These are phyloP conservation scores for Coemansia sp. DNA, from an alignment of 192 early-diverging fungal genomes.

Conservation along the genomic window DNA sequence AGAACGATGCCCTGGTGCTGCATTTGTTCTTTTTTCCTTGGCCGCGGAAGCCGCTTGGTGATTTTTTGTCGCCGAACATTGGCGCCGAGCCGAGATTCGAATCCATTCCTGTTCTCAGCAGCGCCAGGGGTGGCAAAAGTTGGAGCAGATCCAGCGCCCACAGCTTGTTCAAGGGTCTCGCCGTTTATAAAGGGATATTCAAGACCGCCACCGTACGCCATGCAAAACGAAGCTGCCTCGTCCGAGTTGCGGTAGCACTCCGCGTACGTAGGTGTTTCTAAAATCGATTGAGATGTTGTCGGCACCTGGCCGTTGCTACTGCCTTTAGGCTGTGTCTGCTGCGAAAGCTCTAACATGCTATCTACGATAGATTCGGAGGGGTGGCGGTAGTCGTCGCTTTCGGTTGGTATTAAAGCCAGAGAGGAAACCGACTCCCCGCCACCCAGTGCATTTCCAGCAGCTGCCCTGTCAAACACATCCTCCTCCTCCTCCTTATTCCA, in stretches of 20 bases:
- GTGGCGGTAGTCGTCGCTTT: background rate
- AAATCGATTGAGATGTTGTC: background rate
- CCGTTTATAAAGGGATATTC: background rate
- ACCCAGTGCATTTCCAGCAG: background rate
- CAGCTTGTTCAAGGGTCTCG: background rate
- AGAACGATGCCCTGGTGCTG: constrained; percentile 18
- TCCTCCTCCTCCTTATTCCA: no score
- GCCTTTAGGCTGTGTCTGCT: background rate
- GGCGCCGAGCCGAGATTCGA: background rate
- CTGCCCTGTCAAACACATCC: background rate
- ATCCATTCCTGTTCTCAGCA: no score
- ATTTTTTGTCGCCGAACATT: background rate
- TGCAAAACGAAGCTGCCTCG: background rate
- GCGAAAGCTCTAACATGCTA: constrained; percentile 11
- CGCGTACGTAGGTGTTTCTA: background rate
- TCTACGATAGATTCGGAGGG: background rate
- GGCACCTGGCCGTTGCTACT: background rate
- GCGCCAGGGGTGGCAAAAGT: background rate
- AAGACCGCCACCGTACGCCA: constrained; percentile 2
- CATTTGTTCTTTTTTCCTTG: background rate
- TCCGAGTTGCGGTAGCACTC: background rate
- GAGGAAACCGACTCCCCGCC: background rate
- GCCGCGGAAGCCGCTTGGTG: background rate
- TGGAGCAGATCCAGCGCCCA: background rate
- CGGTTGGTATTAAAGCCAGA: background rate